phyloP scores from a whole-genome alignment of 495 filamentous ascomycete genomes.

The Penicillium ucsense region DNA sequence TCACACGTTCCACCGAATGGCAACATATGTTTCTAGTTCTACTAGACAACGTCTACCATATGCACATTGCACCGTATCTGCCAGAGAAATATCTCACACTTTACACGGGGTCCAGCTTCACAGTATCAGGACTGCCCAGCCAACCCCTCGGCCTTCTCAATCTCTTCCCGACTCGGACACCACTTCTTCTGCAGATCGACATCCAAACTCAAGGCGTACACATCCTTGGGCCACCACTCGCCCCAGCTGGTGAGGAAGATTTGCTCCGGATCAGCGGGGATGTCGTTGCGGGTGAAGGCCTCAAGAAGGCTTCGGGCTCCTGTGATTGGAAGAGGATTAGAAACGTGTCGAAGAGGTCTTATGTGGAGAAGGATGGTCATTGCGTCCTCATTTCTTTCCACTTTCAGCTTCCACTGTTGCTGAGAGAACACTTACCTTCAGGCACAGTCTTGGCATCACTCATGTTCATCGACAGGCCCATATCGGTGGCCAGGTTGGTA shows the following conservation, averaged over 20 bases:
- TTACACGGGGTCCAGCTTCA: background rate
- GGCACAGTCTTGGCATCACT: slow-evolving; percentile 23
- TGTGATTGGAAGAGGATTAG: background rate
- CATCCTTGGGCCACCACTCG: slow-evolving; percentile 25
- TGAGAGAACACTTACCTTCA: slow-evolving; percentile 10
- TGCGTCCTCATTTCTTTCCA: no score
- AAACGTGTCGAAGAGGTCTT: no score
- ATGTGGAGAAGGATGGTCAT: no score
- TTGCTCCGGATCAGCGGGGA: slow-evolving; percentile 20
- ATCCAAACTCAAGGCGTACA: slow-evolving; percentile 16
- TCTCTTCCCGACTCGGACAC: slow-evolving; percentile 19
- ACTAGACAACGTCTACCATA: no score
- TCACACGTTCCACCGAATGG: no score
- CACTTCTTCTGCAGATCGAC: slow-evolving; percentile 16
- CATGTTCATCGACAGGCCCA: slow-evolving; percentile 20
- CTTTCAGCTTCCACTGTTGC: background rate
- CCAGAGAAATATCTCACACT: no score
- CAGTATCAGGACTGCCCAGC: slow-evolving; percentile 2
- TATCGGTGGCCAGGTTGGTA: slow-evolving; percentile 17
- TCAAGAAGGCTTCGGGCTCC: slow-evolving; percentile 20
- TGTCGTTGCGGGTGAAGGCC: slow-evolving; percentile 9
- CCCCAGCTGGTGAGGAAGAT: slow-evolving; percentile 26
- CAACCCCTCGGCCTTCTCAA: slow-evolving; percentile 16
- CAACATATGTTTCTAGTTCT: no score
- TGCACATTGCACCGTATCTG: no score